These are phyloP conservation scores for Cryphonectria radicalis DNA, from an alignment of 2,329 filamentous ascomycete species.

Conservation along the genomic window DNA sequence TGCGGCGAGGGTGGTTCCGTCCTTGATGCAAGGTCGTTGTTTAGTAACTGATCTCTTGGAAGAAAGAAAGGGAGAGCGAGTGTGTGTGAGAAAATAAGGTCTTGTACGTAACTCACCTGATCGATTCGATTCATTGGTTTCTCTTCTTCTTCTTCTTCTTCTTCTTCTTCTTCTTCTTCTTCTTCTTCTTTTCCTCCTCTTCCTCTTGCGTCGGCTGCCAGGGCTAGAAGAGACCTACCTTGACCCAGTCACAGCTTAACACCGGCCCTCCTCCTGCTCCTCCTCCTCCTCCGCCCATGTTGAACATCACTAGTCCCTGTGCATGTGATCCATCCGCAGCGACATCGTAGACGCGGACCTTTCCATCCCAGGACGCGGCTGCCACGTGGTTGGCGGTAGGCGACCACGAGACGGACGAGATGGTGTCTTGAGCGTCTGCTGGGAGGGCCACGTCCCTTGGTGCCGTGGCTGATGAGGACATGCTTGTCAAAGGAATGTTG, in stretches of 20 bases:
- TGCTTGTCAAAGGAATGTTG: neutral
- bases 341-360: conserved; percentile 43
- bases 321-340: conserved; percentile 31
- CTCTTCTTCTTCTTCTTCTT: conserved; percentile 11
- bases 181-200: neutral
- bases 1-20: conserved; percentile 39
- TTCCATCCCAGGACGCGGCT: conserved; percentile 43
- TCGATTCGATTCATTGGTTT: conserved; percentile 31
- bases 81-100: neutral
- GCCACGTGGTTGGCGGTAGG: conserved; percentile 40
- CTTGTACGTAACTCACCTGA: conserved; percentile 29
- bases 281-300: conserved; percentile 24
- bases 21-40: conserved; percentile 31
- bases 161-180: conserved; percentile 19
- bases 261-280: conserved; percentile 33
- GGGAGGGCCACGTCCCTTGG: conserved; percentile 35
- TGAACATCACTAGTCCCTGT: conserved; percentile 34
- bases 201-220: neutral
- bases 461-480: neutral
- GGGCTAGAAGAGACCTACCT: conserved; percentile 39
- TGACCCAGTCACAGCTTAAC: conserved; percentile 43
- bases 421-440: conserved; percentile 39
- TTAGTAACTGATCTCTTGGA: neutral
- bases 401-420: conserved; percentile 44
- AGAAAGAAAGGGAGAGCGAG: neutral